These are phyloP conservation scores for Boletus sensibilis DNA, from an alignment of 768 basidiomycete species.

Conservation along the genomic window DNA sequence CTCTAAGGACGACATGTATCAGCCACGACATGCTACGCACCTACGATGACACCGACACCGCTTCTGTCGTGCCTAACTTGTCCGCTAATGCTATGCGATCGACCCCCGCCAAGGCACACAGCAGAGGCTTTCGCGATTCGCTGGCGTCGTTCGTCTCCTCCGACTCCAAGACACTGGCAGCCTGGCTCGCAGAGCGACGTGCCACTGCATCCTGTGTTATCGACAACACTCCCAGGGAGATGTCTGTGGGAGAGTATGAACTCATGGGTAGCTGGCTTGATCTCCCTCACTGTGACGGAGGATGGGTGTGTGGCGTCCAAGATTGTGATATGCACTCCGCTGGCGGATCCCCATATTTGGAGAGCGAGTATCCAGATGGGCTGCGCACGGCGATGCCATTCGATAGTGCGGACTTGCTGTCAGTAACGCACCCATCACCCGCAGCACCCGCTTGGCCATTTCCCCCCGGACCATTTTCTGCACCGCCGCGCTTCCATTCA, in stretches of 20 bases:
- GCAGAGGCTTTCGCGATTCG: conserved; percentile 22
- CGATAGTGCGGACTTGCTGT: conserved; percentile 18
- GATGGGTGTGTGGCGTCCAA: conserved; percentile 30
- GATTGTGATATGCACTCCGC: conserved; percentile 33
- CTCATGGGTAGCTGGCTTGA: conserved; percentile 47
- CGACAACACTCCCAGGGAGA: conserved; percentile 28
- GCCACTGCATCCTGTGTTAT: conserved; percentile 28
- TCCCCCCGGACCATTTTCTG: conserved; percentile 14
- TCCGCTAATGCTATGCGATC: conserved; percentile 5
- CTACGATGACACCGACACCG: conserved; percentile 6
- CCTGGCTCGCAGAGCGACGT: conserved; percentile 43
- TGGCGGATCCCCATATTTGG: conserved; percentile 34
- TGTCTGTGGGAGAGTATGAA: conserved; percentile 51
- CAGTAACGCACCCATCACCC: conserved; percentile 1
- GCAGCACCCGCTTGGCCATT: conserved; percentile 7
- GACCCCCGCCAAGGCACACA: conserved; percentile 2
- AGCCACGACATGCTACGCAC: conserved; percentile 7
- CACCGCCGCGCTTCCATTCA: conserved; percentile 22
- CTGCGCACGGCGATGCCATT: conserved; percentile 29
- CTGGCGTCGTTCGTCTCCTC: conserved; percentile 33
- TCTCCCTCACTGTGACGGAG: conserved; percentile 18
- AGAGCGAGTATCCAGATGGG: conserved; percentile 12
- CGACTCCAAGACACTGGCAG: conserved; percentile 32
- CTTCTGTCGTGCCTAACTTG: background rate
- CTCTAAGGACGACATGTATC: conserved; percentile 11